A percentile compares a stretch with the other conserved stretches of the same genome.
phyloP scores from a whole-genome alignment of 495 filamentous ascomycete species.

The Endocarpon pusillum region DNA sequence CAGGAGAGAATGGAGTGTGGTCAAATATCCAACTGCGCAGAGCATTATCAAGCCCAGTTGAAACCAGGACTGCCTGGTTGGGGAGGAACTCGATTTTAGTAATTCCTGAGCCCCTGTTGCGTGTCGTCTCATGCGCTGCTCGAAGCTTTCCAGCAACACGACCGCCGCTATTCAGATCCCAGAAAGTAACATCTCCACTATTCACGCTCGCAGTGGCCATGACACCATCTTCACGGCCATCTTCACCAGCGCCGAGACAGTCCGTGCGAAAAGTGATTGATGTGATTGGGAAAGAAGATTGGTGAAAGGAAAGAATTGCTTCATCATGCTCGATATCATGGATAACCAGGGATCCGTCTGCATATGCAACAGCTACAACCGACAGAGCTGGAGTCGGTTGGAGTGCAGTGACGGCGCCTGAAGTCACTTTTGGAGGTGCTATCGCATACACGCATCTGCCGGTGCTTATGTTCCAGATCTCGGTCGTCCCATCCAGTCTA shows the following conservation, averaged over 20 bases:
- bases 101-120: constrained; percentile 35
- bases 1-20: constrained; percentile 63
- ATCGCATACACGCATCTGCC: constrained; percentile 79
- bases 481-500: constrained; percentile 68
- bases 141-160: constrained; percentile 66
- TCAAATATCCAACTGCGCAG: constrained; percentile 93
- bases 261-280: constrained; percentile 86
- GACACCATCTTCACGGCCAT: constrained; percentile 61
- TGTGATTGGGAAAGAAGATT: constrained; percentile 41
- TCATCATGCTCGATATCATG: constrained; percentile 67
- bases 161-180: constrained; percentile 84
- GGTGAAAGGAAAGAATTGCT: constrained; percentile 45
- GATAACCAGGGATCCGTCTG: constrained; percentile 57
- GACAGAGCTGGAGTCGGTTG: constrained; percentile 69
- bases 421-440: constrained; percentile 43
- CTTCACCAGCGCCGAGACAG: constrained; percentile 73
- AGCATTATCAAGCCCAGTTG: constrained; percentile 81
- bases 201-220: constrained; percentile 64
- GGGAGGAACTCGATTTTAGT: constrained; percentile 77
- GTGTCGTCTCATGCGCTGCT: constrained; percentile 60
- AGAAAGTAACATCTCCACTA: constrained; percentile 79
- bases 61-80: constrained; percentile 82
- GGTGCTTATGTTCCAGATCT: constrained; percentile 93
- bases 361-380: constrained; percentile 75
- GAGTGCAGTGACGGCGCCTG: constrained; percentile 64